Evolutionary conservation across 2,329 filamentous ascomycete genomes (phyloP), one percentile per base, ranked within the genome.

Genomic region (Monilinia aucupariae): DNA sequence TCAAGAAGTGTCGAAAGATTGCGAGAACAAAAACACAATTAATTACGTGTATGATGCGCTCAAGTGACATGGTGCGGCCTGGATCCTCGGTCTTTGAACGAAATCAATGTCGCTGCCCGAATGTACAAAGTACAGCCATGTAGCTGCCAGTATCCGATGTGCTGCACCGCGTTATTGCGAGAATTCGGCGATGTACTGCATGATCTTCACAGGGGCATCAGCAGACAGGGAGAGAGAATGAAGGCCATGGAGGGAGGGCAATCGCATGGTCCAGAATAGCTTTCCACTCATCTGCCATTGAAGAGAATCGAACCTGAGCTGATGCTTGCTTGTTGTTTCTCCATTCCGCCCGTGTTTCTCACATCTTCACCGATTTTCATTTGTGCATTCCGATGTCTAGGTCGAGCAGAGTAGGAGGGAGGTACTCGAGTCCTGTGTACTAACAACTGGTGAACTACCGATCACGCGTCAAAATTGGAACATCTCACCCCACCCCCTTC

Each of bases 401-500:
- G n/a, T n/a, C n/a, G n/a, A n/a, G n/a, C n/a, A n/a, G n/a, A n/a
- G n/a, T n/a, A n/a, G n/a, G n/a, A n/a, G n/a, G n/a, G n/a, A n/a
- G n/a, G n/a, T n/a, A n/a, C n/a, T n/a, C n/a, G n/a, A n/a, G n/a
- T n/a, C n/a, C n/a, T n/a, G n/a, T n/a, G n/a, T n/a, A n/a, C n/a
- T n/a, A n/a, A n/a, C n/a, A n/a, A n/a, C n/a, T n/a, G n/a, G n/a
- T n/a, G n/a, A 39, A 39, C 1, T 39, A 17, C 37, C 45, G 27
- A 17, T 39, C 27, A 56, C 53, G 53, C 27, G 53, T 56, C 41
- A 47, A 34, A n/a, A n/a, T n/a, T n/a, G n/a, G n/a, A n/a, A n/a
- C 20, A 45, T 56, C 39, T 51, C 25, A 13, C 4, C 27, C 27
- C 30, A 4, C 25, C 37, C 27, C 49, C 53, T 56, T 56, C 54